These are phyloP conservation scores for Astrothelium macrocarpum DNA, from an alignment of 495 filamentous ascomycete genomes.

Conservation along the genomic window DNA sequence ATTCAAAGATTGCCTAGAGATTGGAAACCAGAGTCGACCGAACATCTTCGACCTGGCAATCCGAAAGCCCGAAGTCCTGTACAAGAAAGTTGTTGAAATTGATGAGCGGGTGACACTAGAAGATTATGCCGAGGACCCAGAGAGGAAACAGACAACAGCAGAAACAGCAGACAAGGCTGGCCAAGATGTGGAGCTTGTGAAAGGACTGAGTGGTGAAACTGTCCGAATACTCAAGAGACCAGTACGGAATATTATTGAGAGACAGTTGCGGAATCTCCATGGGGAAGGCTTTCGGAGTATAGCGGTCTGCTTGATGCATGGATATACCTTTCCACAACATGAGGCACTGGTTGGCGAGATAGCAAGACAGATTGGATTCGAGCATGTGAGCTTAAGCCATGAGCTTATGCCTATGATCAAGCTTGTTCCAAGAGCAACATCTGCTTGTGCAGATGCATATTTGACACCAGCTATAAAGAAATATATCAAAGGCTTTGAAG, in stretches of 20 bases:
- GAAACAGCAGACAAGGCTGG: conserved; percentile 39
- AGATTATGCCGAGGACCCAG: conserved; percentile 76
- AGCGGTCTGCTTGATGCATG: conserved; percentile 72
- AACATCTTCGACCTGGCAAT: conserved; percentile 41
- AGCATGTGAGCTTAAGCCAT: conserved; percentile 62
- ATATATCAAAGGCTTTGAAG: conserved; percentile 83
- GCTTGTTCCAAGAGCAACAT: conserved; percentile 76
- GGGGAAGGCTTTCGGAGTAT: conserved; percentile 57
- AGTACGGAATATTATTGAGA: conserved; percentile 40
- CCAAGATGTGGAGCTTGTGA: conserved; percentile 46
- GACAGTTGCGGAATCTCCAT: conserved; percentile 49
- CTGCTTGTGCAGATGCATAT: conserved; percentile 91
- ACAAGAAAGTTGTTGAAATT: conserved; percentile 38
- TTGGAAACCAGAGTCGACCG: conserved; percentile 38
- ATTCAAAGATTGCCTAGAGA: conserved; percentile 84
- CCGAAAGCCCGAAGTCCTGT: conserved; percentile 38
- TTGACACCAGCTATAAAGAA: conserved; percentile 91
- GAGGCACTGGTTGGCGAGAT: conserved; percentile 59
- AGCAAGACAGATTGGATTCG: conserved; percentile 63
- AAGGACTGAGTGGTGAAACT: conserved; percentile 58
- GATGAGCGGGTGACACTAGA: conserved; percentile 54
- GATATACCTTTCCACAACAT: conserved; percentile 70
- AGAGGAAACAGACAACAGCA: conserved; percentile 43
- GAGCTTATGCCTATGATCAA: conserved; percentile 95
- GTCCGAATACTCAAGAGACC: conserved; percentile 57